These are phyloP conservation scores for Amorphotheca resinae DNA, from an alignment of 495 filamentous ascomycete genomes.

Conservation along the genomic window DNA sequence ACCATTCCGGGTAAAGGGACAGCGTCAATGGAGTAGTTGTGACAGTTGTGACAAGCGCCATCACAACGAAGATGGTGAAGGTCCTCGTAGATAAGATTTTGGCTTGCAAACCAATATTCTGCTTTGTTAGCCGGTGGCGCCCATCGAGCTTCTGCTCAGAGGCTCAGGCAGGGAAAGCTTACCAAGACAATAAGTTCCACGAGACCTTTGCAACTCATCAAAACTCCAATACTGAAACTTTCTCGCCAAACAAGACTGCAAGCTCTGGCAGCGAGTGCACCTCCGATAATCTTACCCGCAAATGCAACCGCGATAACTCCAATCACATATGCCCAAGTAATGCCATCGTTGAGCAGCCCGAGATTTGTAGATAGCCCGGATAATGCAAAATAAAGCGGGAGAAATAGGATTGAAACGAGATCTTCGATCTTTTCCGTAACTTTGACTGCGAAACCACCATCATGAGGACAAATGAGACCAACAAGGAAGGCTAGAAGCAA, in stretches of 20 bases:
- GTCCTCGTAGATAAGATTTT: conserved; percentile 75
- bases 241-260: conserved; percentile 87
- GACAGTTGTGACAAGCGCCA: conserved; percentile 89
- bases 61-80: conserved; percentile 98
- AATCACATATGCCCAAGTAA: conserved; percentile 87
- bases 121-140: not conserved
- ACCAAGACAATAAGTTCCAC: conserved; percentile 93
- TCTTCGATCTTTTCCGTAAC: conserved; percentile 96
- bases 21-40: conserved; percentile 75
- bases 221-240: conserved; percentile 75
- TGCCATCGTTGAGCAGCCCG: conserved; percentile 69
- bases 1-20: conserved; percentile 72
- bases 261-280: conserved; percentile 62
- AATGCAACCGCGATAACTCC: conserved; percentile 78
- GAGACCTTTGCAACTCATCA: conserved; percentile 98
- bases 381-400: conserved; percentile 90
- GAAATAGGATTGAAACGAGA: conserved; percentile 73
- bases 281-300: conserved; percentile 72
- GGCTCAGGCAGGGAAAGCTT: conserved; percentile 22
- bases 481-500: conserved; percentile 53
- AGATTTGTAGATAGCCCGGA: conserved; percentile 86
- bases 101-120: conserved; percentile 94
- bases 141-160: too few relatives aligned
- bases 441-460: conserved; percentile 89
- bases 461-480: conserved; percentile 86